Percentiles rank a stretch among this genome's conserved stretches.
phyloP scores from a whole-genome alignment of 805 yeast genomes.

The Ogataea paraovalis region DNA sequence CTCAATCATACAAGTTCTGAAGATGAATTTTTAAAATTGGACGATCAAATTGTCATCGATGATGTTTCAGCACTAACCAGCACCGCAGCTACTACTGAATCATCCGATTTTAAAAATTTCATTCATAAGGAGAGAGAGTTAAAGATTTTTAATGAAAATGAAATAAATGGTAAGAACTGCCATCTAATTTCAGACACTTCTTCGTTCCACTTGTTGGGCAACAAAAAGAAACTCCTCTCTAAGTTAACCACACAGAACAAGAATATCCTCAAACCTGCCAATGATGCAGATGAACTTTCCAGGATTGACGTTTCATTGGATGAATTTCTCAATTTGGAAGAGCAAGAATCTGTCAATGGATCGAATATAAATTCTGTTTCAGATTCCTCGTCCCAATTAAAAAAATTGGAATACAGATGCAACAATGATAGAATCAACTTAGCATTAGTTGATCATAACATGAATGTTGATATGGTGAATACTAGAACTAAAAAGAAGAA shows the following conservation, averaged over 20 bases:
- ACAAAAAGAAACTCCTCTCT: constrained; percentile 8
- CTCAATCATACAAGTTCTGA: constrained; percentile 14
- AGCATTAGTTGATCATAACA: constrained; percentile 22
- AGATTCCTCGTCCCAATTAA: constrained; percentile 7
- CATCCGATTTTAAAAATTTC: constrained; percentile 7
- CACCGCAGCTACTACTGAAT: neutral
- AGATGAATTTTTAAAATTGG: constrained; percentile 13
- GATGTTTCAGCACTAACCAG: neutral
- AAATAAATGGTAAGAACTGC: constrained; percentile 11
- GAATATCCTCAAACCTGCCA: neutral
- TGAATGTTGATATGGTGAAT: constrained; percentile 2
- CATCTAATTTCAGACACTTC: constrained; percentile 25
- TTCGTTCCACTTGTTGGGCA: constrained; percentile 18
- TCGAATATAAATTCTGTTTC: neutral
- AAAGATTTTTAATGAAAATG: neutral
- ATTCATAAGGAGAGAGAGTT: constrained; percentile 2
- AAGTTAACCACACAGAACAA: neutral
- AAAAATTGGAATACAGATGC: constrained; percentile 26
- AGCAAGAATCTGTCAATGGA: constrained; percentile 5
- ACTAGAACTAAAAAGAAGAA: constrained; percentile 7
- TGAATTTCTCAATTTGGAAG: constrained; percentile 22
- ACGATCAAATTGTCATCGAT: constrained; percentile 14
- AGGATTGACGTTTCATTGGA: constrained; percentile 11
- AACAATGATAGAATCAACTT: constrained; percentile 25
- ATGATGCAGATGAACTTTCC: neutral